Evolutionary conservation across 2,329 filamentous ascomycete species (phyloP), one percentile per base, ranked within the genome.

Genomic region (Colletotrichum sp.): DNA sequence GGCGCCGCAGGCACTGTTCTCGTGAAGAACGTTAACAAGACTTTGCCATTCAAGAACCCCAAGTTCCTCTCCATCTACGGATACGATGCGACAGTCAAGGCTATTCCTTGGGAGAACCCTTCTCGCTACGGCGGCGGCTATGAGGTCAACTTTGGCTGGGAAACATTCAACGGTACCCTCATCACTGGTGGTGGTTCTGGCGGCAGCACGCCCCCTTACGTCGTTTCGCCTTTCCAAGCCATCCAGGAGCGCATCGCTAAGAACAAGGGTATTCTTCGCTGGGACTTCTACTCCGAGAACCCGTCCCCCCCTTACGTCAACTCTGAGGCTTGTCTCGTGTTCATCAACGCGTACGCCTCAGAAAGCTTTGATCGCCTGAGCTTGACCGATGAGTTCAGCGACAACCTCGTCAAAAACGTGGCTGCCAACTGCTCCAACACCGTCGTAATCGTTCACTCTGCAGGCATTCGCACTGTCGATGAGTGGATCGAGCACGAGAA

Each of bases 1-100:
- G 75, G 90, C 66, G 89, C 89, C 2, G 91, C 91, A 1, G 90
- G 92, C 6, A 95, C 94, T 67, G 94, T 96, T 30, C 88, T 98
- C 1, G 87, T 98, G 69, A 98, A 98, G 87, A 97, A 98, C 83
- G 85, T 85, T 4, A 88, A 89, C 62, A 87, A 88, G 9, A 86
- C 89, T 1, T 85, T 96, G 8, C 95, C 95, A 0, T 88, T 96
- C 44, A 83, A 81, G 72, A 92, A 87, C 8, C 84, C 68, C 8
- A 76, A 85, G 69, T 88, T 90, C 83, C 78, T 93, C 86, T 89
- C 91, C 80, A 83, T 93, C 81, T 88, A 92, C 86, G 85, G 94
- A 79, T 87, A 92, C 88, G 86, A 95, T 90, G 95, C 95, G 6
- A 86, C 86, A 1, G 80, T 87, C 0, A 81, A 85, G 0, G 81